Evolutionary conservation across 2,329 filamentous ascomycete species (phyloP).

Genomic region (Xylariaceae sp.): DNA sequence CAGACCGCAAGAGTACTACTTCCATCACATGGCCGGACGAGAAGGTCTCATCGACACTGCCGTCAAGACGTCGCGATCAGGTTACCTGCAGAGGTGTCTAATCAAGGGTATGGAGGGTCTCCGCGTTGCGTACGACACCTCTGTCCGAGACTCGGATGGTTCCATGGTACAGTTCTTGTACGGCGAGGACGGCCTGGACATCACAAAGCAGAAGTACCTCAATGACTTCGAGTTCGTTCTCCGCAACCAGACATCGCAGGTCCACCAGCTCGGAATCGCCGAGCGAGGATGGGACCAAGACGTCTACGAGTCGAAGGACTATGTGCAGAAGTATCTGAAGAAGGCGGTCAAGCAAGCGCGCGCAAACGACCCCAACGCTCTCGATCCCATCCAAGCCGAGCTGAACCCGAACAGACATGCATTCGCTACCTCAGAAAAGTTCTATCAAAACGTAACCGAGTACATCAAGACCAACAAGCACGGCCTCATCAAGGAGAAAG

Average conservation of each 20-base stretch:
- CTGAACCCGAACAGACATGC: constrained; percentile 73
- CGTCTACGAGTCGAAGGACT: constrained; percentile 47
- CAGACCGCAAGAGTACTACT: constrained; percentile 95
- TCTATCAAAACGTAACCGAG: constrained; percentile 64
- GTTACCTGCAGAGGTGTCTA: constrained; percentile 91
- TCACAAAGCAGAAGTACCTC: constrained; percentile 89
- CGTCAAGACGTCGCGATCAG: constrained; percentile 95
- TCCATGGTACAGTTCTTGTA: constrained; percentile 93
- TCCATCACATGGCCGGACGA: constrained; percentile 98
- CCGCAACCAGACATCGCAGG: constrained; percentile 76
- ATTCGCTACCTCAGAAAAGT: constrained; percentile 85
- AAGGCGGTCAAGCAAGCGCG: constrained; percentile 69
- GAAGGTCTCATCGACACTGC: constrained; percentile 98
- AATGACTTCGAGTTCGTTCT: constrained; percentile 86
- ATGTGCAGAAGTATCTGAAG: constrained; percentile 74
- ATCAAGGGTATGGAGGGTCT: constrained; percentile 99
- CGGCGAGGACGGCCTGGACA: constrained; percentile 91
- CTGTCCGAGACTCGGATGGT: constrained; percentile 89
- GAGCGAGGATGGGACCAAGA: constrained; percentile 36
- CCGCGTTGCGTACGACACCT: constrained; percentile 86
- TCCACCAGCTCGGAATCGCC: constrained; percentile 67
- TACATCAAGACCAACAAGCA: constrained; percentile 76
- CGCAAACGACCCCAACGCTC: constrained; percentile 48
- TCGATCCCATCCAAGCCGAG: constrained; percentile 69
- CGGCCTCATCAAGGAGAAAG: constrained; percentile 49